Base-by-base conservation (phyloP, 768 basidiomycete species). In the Lentinula sp. region DNA sequence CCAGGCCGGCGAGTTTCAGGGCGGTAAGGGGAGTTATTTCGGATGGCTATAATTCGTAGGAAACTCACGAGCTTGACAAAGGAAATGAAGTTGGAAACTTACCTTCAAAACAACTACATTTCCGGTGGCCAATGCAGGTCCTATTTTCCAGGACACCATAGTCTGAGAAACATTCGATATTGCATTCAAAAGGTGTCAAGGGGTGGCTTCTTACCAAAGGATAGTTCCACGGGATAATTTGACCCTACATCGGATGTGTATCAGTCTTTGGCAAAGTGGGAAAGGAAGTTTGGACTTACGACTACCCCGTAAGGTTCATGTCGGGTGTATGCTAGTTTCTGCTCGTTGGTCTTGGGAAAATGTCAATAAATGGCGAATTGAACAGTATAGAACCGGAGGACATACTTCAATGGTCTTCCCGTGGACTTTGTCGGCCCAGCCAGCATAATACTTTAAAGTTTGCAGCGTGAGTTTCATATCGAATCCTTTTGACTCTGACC, bases 371-470 rank as follows among this genome's bases (percentile, higher is more conserved):
- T 57, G n/a, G 20, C n/a, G 18, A 33, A 15, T 41, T 36, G 12
- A 10, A 18, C 16, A 41, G 45, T 60, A 4, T 28, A 16, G 32
- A 33, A 20, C 18, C 16, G 1, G 8, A 46, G 56, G 35, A 10
- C 46, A 2, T 50, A 65, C 67, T 50, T 83, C 86, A 69, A 88
- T 82, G 16, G 80, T 80, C 67, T 85, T 80, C 12, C 86, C 87
- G 4, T 78, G 73, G 50, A 84, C 71, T 74, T 91, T 91, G 77
- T 90, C 90, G 48, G 88, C 85, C 82, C 86, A 87, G 13, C 90
- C 91, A 45, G 80, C 87, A 65, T 87, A 92, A 72, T 91, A 92
- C 13, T 80, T 76, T 59, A 88, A 68, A 61, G 75, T 74, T 36
- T 69, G 71, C 52, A 83, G 72, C 2, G 70, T 66, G 46, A 41